Conservation (phyloP, 768 basidiomycete species). For the Filobasidium floriforme region DNA sequence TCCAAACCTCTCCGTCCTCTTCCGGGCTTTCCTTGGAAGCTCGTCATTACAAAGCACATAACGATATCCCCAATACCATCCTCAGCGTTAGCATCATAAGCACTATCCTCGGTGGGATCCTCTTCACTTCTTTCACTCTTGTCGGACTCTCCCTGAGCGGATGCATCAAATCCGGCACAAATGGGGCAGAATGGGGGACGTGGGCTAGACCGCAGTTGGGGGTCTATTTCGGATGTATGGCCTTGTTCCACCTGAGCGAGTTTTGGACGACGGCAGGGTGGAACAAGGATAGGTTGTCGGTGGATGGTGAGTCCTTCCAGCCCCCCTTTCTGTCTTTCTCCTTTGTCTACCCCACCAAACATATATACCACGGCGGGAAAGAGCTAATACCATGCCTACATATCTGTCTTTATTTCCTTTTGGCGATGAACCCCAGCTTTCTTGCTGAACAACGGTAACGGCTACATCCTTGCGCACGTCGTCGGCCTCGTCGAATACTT, state of each 20-base stretch:
- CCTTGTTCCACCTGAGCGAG: constrained; percentile 85
- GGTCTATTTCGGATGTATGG: constrained; percentile 74
- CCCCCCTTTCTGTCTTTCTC: too few relatives aligned
- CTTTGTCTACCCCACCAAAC: too few relatives aligned
- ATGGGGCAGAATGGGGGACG: constrained; percentile 40
- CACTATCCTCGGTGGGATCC: constrained; percentile 71
- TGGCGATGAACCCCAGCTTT: constrained; percentile 63
- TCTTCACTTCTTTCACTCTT: constrained; percentile 51
- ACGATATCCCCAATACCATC: constrained; percentile 75
- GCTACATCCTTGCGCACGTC: constrained; percentile 77
- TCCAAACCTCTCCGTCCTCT: neutral
- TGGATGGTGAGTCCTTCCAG: constrained; percentile 94
- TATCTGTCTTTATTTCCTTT: neutral
- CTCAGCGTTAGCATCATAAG: constrained; percentile 68
- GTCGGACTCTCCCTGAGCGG: constrained; percentile 41
- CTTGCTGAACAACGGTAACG: constrained; percentile 76
- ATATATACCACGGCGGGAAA: too few relatives aligned
- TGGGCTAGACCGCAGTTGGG: constrained; percentile 72
- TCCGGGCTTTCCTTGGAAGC: neutral
- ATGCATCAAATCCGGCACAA: constrained; percentile 40
- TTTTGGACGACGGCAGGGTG: constrained; percentile 93
- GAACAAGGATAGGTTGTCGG: constrained; percentile 83
- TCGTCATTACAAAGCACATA: constrained; percentile 1
- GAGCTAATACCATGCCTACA: neutral
- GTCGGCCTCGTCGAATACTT: constrained; percentile 74